Base-by-base conservation (phyloP, 768 basidiomycete genomes). In the Boletus insuetus region DNA sequence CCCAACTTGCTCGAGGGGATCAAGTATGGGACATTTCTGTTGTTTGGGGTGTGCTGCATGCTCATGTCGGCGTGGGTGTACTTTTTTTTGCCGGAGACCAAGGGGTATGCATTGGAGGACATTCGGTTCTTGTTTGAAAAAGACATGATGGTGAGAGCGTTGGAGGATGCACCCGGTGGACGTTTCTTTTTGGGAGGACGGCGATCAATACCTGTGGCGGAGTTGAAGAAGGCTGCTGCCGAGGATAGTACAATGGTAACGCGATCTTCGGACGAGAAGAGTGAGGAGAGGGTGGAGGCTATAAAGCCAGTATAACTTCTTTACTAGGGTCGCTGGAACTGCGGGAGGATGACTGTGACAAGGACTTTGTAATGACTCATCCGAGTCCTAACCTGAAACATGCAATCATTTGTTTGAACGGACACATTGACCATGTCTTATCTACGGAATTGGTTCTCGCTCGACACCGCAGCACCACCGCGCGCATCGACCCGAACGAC, bases 361-460 rank as follows among this genome's bases (percentile, higher is more conserved):
- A 45, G 3, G 39, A 29, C 39, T n/a, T n/a, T n/a, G n/a, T 40
- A 37, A 12, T 37, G 12, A 37, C 35, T 17, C 35, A 37, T n/a
- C n/a, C n/a, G n/a, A n/a, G n/a, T n/a, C n/a, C n/a, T n/a, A n/a
- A n/a, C n/a, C n/a, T n/a, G n/a, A n/a, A n/a, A n/a, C n/a, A n/a
- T n/a, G n/a, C n/a, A n/a, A n/a, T n/a, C n/a, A n/a, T n/a, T n/a
- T n/a, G n/a, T n/a, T n/a, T n/a, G n/a, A n/a, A n/a, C n/a, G n/a
- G 22, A 22, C 22, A 22, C 22, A 3, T 22, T 24, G 24, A 24
- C 4, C 16, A 60, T 68, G 67, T 82, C 84, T 11, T 85, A 83
- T 66, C 73, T 88, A 51, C 80, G 78, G 37, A 77, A 75, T 60
- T 87, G 85, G 86, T 72, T 86, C 31, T 67, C 72, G 2, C 73